Evolutionary conservation across 345 rosid genomes (phyloP).

Genomic region (Salix koriyanagi): DNA sequence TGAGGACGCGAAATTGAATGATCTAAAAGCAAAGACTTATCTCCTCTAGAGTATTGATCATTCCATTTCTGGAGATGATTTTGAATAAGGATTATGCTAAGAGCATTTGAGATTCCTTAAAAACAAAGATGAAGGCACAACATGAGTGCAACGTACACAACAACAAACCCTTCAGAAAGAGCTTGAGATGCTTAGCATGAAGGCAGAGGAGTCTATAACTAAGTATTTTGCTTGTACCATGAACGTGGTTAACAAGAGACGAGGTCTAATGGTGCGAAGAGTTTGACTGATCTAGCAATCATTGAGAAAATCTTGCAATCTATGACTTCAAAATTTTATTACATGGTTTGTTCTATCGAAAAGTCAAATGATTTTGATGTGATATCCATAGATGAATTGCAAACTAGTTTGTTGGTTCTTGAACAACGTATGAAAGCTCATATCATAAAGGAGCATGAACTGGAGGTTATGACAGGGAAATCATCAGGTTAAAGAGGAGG

Average conservation of each 20-base stretch:
- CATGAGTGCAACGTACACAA: background rate
- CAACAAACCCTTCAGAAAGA: background rate
- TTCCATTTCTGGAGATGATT: too few relatives aligned
- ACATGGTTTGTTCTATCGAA: too few relatives aligned
- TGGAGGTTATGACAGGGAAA: too few relatives aligned
- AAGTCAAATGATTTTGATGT: too few relatives aligned
- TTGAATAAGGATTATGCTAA: background rate
- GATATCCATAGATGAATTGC: background rate
- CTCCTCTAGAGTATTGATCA: background rate
- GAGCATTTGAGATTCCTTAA: background rate
- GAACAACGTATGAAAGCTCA: background rate
- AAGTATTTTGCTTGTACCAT: background rate
- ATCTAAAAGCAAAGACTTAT: background rate
- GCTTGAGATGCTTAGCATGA: background rate
- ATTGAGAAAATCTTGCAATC: background rate
- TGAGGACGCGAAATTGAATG: background rate
- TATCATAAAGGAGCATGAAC: background rate
- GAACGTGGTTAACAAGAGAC: background rate
- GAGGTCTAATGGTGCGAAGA: background rate
- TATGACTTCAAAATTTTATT: background rate
- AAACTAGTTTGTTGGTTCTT: background rate
- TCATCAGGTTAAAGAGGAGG: too few relatives aligned
- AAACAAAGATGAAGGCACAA: background rate
- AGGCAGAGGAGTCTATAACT: background rate
- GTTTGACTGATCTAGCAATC: too few relatives aligned